Base-by-base conservation (phyloP, 306 rosid genomes). In the Pterocarpus macrocarpus region DNA sequence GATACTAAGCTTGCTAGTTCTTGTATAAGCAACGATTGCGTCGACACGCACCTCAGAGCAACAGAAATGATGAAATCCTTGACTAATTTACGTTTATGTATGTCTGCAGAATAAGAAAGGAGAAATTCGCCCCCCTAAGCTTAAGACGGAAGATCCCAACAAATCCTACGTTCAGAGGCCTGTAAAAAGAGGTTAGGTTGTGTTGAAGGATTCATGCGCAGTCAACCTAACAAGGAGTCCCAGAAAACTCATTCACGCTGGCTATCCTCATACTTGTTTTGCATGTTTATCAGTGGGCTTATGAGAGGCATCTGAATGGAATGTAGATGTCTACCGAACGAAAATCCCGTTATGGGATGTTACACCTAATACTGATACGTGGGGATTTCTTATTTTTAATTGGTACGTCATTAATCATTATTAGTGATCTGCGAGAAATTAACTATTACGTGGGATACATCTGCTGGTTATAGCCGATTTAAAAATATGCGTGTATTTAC, bases 121-220 rank as follows among this genome's bases (percentile, higher is more conserved):
- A 36, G 99, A 96, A 91, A 84, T 90, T 71, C 91, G 99, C 10
- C 99, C 98, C 36, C 98, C 99, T 0, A 96, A 96, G 89, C 98
- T 96, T 10, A 96, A 96, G 90, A 96, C 98, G 1, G 99, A 96
- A 90, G 99, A 96, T 78, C 97, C 98, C 34, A 96, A 93, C 85
- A 96, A 96, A 86, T 93, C 99, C 16, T 93, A 96, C 14, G 98
- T 93, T 71, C 99, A 93, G 78, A 90, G 99, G 91, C 99, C 99
- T 1, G 97, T 96, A 49, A 96, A 96, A 83, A 91, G 91, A 76
- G 98, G 98, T 74, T 96, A 90, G 88, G 74, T 74, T 41, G 39
- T 77, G 64, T 71, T 38, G 55, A 28, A 55, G 72, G 83, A 38
- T 53, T 13, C 33, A 36, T 45, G 1, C 45, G 2, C 43, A 69